phyloP scores from a whole-genome alignment of 306 rosid genomes.

The Aeschynomene evenia region DNA sequence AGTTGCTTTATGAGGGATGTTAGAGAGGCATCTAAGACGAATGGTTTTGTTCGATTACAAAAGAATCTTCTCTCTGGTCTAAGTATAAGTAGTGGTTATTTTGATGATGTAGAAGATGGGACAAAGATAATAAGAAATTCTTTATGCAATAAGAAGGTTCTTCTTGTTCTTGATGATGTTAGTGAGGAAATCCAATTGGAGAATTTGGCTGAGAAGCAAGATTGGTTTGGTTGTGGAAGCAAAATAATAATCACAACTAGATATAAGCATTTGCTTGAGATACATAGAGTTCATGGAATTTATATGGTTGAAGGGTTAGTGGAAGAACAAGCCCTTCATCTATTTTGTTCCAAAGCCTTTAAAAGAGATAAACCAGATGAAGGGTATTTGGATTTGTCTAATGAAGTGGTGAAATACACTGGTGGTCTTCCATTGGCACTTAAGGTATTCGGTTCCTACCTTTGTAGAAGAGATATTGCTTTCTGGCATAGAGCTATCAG shows the following conservation, averaged over 20 bases:
- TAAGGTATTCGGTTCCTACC: not conserved
- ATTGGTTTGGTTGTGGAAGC: not conserved
- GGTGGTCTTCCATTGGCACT: slow-evolving; percentile 9
- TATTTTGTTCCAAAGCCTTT: not conserved
- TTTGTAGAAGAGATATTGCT: not conserved
- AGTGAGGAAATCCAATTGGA: not conserved
- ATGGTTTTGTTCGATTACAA: slow-evolving; percentile 17
- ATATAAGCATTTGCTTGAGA: not conserved
- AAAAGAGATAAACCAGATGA: not conserved
- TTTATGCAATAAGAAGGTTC: not conserved
- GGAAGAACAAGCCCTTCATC: not conserved
- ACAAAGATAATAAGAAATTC: not conserved
- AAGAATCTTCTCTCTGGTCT: not conserved
- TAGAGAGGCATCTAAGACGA: not conserved
- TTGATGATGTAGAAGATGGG: not conserved
- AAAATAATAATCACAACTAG: slow-evolving; percentile 22
- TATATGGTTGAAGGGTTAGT: not conserved
- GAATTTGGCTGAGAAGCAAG: not conserved
- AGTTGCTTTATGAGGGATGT: slow-evolving; percentile 2
- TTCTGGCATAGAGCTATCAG: not conserved
- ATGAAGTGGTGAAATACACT: not conserved
- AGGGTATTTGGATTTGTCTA: not conserved
- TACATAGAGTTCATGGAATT: not conserved
- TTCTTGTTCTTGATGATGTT: slow-evolving; percentile 6
- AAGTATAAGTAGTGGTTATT: not conserved